These are phyloP conservation scores for Xylariaceae sp. DNA, from an alignment of 2,329 filamentous ascomycete species.

Conservation along the genomic window DNA sequence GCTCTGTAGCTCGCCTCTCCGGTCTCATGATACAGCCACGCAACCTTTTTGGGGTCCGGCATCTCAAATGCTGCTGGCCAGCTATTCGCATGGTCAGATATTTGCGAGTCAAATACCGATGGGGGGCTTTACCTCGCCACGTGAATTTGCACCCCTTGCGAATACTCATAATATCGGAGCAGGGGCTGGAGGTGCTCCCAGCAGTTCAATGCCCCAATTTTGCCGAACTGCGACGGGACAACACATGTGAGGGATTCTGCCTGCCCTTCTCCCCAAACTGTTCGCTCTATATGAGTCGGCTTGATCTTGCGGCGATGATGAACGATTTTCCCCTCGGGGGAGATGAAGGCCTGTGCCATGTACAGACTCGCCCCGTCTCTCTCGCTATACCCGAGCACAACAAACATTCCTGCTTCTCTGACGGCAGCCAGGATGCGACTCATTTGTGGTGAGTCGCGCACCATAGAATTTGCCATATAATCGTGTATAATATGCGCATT, in stretches of 20 bases:
- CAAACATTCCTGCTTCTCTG: constrained; percentile 41
- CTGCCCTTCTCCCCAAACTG: constrained; percentile 52
- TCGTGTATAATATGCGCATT: constrained; percentile 40
- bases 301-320: constrained; percentile 49
- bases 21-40: constrained; percentile 37
- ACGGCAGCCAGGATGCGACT: constrained; percentile 39
- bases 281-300: constrained; percentile 46
- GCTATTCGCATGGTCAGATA: constrained; percentile 24
- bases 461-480: constrained; percentile 35
- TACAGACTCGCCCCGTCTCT: constrained; percentile 43
- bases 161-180: constrained; percentile 37
- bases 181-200: constrained; percentile 56
- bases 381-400: constrained; percentile 49
- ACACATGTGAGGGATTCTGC: constrained; percentile 54
- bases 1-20: constrained; percentile 34
- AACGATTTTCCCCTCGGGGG: constrained; percentile 42
- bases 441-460: constrained; percentile 42
- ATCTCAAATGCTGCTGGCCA: constrained; percentile 36
- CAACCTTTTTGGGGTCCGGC: constrained; percentile 34
- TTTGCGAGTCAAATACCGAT: neutral
- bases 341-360: constrained; percentile 50
- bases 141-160: constrained; percentile 35
- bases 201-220: constrained; percentile 52
- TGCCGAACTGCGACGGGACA: constrained; percentile 46
- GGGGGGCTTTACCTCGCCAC: constrained; percentile 28